phyloP scores from a whole-genome alignment of 176 grass and related monocot genomes.

The Aechmea fasciata region DNA sequence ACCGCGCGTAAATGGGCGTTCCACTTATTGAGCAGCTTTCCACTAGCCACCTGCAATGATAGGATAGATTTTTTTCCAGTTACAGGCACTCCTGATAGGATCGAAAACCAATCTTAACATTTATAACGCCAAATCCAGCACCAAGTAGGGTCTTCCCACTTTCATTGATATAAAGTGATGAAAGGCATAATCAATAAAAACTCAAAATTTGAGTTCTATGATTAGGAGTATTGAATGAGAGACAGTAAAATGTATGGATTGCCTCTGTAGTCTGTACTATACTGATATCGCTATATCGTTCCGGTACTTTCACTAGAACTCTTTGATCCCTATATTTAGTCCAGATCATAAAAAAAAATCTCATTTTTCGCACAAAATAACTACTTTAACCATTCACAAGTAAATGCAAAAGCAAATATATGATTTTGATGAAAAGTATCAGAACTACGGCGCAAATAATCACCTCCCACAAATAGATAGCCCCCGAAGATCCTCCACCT shows the following conservation, averaged over 20 bases:
- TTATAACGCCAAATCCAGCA: background rate
- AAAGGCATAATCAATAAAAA: background rate
- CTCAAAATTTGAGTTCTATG: background rate
- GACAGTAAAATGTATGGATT: too few species aligned
- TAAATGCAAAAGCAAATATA: background rate
- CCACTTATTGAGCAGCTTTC: constrained; percentile 79
- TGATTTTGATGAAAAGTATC: background rate
- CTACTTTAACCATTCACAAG: too few species aligned
- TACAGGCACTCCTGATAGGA: too few species aligned
- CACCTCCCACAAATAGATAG: constrained; percentile 79
- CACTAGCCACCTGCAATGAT: constrained; percentile 50
- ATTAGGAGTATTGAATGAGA: background rate
- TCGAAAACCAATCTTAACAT: background rate
- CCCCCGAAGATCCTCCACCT: constrained; percentile 55
- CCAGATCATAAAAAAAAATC: too few species aligned
- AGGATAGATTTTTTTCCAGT: background rate
- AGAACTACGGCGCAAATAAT: background rate
- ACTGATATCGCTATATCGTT: too few species aligned
- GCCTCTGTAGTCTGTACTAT: too few species aligned
- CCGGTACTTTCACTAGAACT: too few species aligned
- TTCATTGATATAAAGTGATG: too few species aligned
- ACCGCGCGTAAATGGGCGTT: constrained; percentile 70
- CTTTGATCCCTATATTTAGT: too few species aligned
- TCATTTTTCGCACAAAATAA: too few species aligned
- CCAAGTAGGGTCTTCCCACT: background rate